phyloP scores from a whole-genome alignment of 805 yeast species.

The Ogataea paraovalis region DNA sequence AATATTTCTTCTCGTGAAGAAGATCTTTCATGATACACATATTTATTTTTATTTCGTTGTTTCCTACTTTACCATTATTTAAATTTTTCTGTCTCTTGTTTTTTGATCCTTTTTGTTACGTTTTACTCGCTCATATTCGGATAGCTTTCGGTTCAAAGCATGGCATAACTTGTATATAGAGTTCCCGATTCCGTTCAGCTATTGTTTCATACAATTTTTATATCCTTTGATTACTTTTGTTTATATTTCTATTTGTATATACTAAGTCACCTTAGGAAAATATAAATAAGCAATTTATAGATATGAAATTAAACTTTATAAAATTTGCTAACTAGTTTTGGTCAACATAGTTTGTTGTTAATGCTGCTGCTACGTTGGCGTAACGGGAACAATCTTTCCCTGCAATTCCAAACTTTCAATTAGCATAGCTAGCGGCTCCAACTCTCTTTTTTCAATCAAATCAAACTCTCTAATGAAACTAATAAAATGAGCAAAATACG shows the following conservation, averaged over 20 bases:
- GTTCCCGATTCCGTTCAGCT: background rate
- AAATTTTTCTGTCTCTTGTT: background rate
- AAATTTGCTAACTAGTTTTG: background rate
- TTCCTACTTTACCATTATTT: background rate
- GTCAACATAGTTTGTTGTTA: background rate
- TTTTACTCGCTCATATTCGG: background rate
- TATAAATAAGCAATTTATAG: background rate
- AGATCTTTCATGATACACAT: background rate
- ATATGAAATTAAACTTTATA: background rate
- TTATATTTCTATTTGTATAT: background rate
- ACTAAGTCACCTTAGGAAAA: background rate
- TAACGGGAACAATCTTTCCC: conserved; percentile 58
- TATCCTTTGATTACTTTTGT: background rate
- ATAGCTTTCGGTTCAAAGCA: background rate
- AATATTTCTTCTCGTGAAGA: conserved; percentile 62
- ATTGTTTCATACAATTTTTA: background rate
- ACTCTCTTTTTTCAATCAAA: conserved; percentile 72
- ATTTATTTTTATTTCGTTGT: background rate
- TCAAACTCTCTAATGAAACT: conserved; percentile 83
- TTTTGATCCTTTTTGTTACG: background rate
- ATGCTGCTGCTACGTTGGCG: background rate
- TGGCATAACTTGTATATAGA: conserved; percentile 1
- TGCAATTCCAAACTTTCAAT: conserved; percentile 79
- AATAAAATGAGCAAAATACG: conserved; percentile 91
- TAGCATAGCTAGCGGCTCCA: conserved; percentile 72